phyloP scores from a whole-genome alignment of 2,329 filamentous ascomycete genomes.

The Ascochyta koolunga region DNA sequence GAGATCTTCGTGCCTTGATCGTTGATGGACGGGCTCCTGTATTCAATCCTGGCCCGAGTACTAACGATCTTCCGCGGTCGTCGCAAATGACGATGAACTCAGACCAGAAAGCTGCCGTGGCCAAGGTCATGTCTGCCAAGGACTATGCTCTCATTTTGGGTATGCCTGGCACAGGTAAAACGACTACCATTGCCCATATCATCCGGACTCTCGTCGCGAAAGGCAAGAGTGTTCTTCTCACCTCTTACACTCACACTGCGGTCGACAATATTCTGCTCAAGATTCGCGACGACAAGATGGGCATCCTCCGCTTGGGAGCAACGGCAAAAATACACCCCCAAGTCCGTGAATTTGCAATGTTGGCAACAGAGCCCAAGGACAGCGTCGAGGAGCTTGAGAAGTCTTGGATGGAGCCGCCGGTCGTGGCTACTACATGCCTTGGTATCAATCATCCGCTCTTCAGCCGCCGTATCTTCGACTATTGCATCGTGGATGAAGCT shows the following conservation, averaged over 20 bases:
- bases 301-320: constrained; percentile 83
- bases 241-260: constrained; percentile 95
- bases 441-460: constrained; percentile 91
- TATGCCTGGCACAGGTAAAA: constrained; percentile 98
- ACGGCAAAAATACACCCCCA: constrained; percentile 86
- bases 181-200: constrained; percentile 96
- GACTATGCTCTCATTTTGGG: constrained; percentile 97
- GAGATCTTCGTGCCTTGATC: constrained; percentile 77
- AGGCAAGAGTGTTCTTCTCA: constrained; percentile 89
- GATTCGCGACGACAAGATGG: constrained; percentile 77
- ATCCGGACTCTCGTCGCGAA: constrained; percentile 87
- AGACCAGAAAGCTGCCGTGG: constrained; percentile 84
- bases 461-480: constrained; percentile 88
- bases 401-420: constrained; percentile 82
- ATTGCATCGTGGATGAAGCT: constrained; percentile 97
- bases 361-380: constrained; percentile 75
- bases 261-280: constrained; percentile 98
- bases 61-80: constrained; percentile 61
- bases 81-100: constrained; percentile 75
- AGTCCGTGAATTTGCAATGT: constrained; percentile 81
- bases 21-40: constrained; percentile 75
- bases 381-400: constrained; percentile 83
- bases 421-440: constrained; percentile 94
- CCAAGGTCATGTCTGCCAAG: constrained; percentile 93
- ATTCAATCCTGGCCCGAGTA: constrained; percentile 71